Percentiles rank a stretch among this genome's conserved stretches.
Conservation (phyloP, 257 asterid species). For the Datura wrightii region DNA sequence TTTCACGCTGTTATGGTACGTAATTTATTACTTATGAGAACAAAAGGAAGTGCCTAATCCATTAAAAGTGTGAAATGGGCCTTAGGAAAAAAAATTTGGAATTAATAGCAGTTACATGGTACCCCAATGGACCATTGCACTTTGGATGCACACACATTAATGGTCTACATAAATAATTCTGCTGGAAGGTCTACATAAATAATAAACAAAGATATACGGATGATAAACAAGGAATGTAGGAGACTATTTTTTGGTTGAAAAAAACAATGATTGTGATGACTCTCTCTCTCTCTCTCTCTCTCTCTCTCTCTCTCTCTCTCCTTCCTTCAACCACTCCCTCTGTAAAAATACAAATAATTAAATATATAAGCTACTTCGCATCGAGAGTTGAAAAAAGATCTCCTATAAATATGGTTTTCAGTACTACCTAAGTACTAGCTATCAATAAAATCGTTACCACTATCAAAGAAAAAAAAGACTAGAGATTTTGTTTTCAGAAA, state of each 20-base stretch:
- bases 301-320: neutral
- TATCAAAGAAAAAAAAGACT: neutral
- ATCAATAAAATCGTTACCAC: no score
- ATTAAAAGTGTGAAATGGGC: neutral
- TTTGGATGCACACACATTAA: neutral
- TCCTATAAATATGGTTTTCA: no score
- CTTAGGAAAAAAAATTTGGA: neutral
- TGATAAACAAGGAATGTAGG: neutral
- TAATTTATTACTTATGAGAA: neutral
- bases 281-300: no score
- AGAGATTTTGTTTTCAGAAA: neutral
- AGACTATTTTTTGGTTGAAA: neutral
- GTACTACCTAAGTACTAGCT: no score
- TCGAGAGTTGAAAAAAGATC: neutral
- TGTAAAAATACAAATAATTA: neutral
- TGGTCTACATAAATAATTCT: neutral
- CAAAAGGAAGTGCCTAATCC: neutral
- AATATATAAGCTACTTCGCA: neutral
- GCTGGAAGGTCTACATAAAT: neutral
- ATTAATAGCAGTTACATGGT: neutral
- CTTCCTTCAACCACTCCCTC: neutral
- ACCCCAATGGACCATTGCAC: neutral
- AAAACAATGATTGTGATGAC: neutral
- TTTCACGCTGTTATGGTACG: neutral
- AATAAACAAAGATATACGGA: neutral